phyloP scores from a whole-genome alignment of 1,284 basidiomycete genomes.

The Cryptococcus wingfieldii region DNA sequence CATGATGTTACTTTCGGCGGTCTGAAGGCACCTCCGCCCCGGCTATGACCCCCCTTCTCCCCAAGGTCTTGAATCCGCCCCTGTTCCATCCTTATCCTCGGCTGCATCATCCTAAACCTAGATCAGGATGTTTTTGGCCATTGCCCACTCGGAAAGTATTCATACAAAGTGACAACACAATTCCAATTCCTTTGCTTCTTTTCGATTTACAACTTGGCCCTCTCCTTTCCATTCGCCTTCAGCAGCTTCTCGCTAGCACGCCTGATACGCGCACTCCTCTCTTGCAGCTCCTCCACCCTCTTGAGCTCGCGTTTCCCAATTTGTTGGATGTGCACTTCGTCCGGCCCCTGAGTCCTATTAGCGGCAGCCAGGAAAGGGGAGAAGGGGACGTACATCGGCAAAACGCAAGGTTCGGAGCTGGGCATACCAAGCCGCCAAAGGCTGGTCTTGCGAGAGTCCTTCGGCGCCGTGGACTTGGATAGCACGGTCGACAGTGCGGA shows the following conservation, averaged over 20 bases:
- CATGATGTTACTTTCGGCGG: too few relatives aligned
- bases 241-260: constrained; percentile 19
- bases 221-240: constrained; percentile 2
- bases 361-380: constrained; percentile 5
- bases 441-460: constrained; percentile 85
- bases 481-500: constrained; percentile 81
- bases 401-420: constrained; percentile 79
- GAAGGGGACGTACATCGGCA: constrained; percentile 67
- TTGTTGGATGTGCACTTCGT: constrained; percentile 93
- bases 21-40: too few relatives aligned
- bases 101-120: too few relatives aligned
- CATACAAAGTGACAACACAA: too few relatives aligned
- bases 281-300: constrained; percentile 32
- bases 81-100: too few relatives aligned
- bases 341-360: constrained; percentile 62
- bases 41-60: too few relatives aligned
- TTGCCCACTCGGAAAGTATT: too few relatives aligned
- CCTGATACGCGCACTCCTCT: constrained; percentile 18
- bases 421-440: constrained; percentile 73
- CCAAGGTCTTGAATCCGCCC: too few relatives aligned
- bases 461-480: constrained; percentile 95
- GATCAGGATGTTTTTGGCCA: too few relatives aligned
- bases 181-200: background rate
- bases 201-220: constrained; percentile 7
- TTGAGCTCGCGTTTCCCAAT: constrained; percentile 81